Evolutionary conservation across 495 filamentous ascomycete genomes (phyloP).

Genomic region (Aspergillus avenaceus): DNA sequence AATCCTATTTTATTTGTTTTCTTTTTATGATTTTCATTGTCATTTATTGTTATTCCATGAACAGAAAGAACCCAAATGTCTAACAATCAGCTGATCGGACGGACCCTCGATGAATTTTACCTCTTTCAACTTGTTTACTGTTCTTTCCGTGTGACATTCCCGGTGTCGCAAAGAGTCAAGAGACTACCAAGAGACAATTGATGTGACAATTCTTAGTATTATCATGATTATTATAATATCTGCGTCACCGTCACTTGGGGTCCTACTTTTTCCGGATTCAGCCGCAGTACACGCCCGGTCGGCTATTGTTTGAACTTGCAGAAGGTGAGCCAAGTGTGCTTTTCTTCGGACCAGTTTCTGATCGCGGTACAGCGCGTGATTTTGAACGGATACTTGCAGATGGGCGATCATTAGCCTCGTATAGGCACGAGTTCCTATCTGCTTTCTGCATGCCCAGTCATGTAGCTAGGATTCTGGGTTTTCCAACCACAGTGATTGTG

Average conservation of each 20-base stretch:
- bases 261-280: not conserved
- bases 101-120: too few relatives aligned
- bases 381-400: conserved; percentile 19
- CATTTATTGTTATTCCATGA: too few relatives aligned
- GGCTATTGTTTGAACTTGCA: not conserved
- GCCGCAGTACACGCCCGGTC: not conserved
- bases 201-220: too few relatives aligned
- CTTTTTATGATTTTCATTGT: too few relatives aligned
- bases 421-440: not conserved
- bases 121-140: too few relatives aligned
- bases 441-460: conserved; percentile 1
- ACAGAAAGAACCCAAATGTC: too few relatives aligned
- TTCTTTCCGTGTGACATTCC: not conserved
- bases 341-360: conserved; percentile 1
- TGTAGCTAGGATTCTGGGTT: conserved; percentile 7
- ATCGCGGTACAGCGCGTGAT: conserved; percentile 18
- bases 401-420: conserved; percentile 11
- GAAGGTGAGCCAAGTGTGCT: too few relatives aligned
- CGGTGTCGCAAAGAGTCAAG: not conserved
- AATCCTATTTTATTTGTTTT: too few relatives aligned
- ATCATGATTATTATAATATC: too few relatives aligned
- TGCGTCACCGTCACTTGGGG: not conserved
- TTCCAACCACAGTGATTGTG: not conserved
- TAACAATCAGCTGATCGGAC: not conserved
- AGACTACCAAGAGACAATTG: too few relatives aligned